Evolutionary conservation across 192 early-diverging fungal species (phyloP), one percentile per base, ranked within the genome.

Genomic region (Backusella mclennaniae): DNA sequence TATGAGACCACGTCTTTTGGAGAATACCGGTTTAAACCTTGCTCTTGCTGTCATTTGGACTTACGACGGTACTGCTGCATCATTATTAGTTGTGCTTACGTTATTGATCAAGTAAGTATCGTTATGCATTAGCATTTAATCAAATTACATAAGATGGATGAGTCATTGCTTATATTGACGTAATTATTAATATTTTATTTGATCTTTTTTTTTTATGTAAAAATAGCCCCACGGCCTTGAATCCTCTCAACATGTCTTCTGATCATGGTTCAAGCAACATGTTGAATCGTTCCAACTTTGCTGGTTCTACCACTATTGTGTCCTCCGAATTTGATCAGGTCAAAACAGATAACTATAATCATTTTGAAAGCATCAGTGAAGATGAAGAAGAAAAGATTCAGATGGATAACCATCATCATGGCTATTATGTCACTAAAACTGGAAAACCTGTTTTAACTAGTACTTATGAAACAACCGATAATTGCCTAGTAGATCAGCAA

Each of bases 101-200:
- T 69, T 69, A 21, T 35, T 69, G n/a, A 69, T 69, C 2, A 69
- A 21, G 67, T 69, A 69, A 69, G 36, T 38, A 19, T 4, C n/a
- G 21, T n/a, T 67, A 6, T 67, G 12, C 31, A n/a, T 67, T 67
- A 35, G 26, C 35, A 11, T 36, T 39, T 69, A 36, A 36, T 63
- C 56, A 29, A 63, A 63, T 63, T 63, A 63, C 56, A 63, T 63
- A 23, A 63, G 26, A 29, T 12, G 53, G 12, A 29, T 63, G 56
- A 63, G 21, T 69, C 38, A 38, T 11, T 69, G 1, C 23, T 69
- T n/a, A 69, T 23, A 38, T 69, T 41, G 21, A 38, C 38, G n/a
- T 9, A 39, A 21, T 17, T 68, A 35, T n/a, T 67, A 19, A 35
- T 6, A 0, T 59, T 67, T 35, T 36, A 33, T 35, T 35, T 67